phyloP scores from a whole-genome alignment of 805 yeast species.

The Candida anglica region DNA sequence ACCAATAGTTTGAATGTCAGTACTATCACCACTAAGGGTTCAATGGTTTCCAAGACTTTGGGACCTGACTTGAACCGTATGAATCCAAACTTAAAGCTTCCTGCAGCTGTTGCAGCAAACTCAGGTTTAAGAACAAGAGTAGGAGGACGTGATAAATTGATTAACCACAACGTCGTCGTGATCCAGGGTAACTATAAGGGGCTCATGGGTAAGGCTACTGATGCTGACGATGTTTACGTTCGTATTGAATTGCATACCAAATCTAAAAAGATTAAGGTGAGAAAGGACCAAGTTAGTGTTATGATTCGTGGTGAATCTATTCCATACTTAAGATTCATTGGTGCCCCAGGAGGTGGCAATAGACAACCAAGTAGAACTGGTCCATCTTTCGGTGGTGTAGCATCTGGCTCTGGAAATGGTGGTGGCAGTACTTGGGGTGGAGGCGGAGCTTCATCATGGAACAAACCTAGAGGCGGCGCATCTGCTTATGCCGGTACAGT shows the following conservation, averaged over 20 bases:
- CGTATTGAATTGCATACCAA: constrained; percentile 93
- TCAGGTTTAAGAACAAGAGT: constrained; percentile 47
- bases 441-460: constrained; percentile 2
- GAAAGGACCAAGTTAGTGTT: constrained; percentile 74
- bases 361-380: constrained; percentile 9
- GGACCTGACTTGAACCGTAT: constrained; percentile 72
- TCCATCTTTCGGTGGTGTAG: constrained; percentile 23
- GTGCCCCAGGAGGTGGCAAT: constrained; percentile 26
- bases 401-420: constrained; percentile 19
- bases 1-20: constrained; percentile 70
- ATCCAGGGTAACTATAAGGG: constrained; percentile 95
- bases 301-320: constrained; percentile 63
- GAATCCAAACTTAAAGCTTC: constrained; percentile 77
- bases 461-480: constrained; percentile 12
- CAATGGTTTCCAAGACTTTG: constrained; percentile 50
- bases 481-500: constrained; percentile 34
- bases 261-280: constrained; percentile 80
- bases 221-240: constrained; percentile 88
- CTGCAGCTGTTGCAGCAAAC: constrained; percentile 42
- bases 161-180: constrained; percentile 82
- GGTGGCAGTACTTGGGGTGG: constrained; percentile 22
- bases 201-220: constrained; percentile 86
- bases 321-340: constrained; percentile 77
- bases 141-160: constrained; percentile 76
- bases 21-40: constrained; percentile 82